Evolutionary conservation across 805 yeast species (phyloP).

Genomic region (Starmerella etchellsii): DNA sequence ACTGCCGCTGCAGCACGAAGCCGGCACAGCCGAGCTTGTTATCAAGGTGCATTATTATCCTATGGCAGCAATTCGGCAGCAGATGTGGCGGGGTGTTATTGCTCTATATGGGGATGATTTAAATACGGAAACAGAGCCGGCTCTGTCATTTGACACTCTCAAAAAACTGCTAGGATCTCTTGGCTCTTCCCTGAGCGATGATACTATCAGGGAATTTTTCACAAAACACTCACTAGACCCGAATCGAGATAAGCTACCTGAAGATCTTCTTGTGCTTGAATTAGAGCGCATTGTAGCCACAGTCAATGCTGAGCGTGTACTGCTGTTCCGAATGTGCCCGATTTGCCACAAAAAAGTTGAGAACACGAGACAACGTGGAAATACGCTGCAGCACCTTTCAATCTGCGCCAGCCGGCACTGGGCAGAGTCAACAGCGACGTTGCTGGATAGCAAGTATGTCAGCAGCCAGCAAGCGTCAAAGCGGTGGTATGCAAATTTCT

Average conservation of each 20-base stretch:
- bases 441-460: conserved; percentile 53
- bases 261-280: conserved; percentile 42
- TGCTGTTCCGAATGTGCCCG: conserved; percentile 65
- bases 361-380: conserved; percentile 25
- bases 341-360: conserved; percentile 47
- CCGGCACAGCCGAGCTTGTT: conserved; percentile 31
- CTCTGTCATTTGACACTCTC: conserved; percentile 46
- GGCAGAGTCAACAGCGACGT: conserved; percentile 46
- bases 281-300: conserved; percentile 32
- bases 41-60: conserved; percentile 55
- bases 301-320: conserved; percentile 30
- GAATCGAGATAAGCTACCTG: conserved; percentile 34
- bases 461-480: conserved; percentile 72
- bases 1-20: conserved; percentile 16
- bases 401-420: conserved; percentile 71
- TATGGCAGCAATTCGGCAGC: conserved; percentile 48
- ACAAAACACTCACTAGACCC: conserved; percentile 23
- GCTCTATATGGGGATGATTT: conserved; percentile 34
- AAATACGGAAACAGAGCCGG: conserved; percentile 28
- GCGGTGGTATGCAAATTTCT: conserved; percentile 74
- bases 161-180: conserved; percentile 50
- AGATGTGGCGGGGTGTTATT: conserved; percentile 56
- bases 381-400: conserved; percentile 62
- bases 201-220: conserved; percentile 26
- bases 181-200: conserved; percentile 37